Conservation (phyloP, 148 eudicot genomes). For the Rheum nobile region DNA sequence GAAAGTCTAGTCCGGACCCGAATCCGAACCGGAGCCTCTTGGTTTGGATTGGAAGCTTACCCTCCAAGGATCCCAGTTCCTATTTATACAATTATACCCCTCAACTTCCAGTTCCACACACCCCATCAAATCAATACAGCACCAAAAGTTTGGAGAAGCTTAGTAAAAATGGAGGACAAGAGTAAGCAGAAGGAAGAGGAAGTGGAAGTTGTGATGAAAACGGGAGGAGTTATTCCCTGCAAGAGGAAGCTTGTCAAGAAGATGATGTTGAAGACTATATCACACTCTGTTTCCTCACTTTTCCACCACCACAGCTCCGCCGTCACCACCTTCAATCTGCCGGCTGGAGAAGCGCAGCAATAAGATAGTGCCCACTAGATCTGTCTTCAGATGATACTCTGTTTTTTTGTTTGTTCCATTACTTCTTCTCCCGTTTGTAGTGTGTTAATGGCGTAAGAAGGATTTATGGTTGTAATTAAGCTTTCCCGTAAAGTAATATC, state of each 20-base stretch:
- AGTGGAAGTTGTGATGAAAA: background rate
- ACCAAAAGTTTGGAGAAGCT: too few species aligned
- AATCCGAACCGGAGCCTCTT: too few species aligned
- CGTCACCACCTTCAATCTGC: background rate
- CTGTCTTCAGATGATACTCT: background rate
- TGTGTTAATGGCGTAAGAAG: background rate
- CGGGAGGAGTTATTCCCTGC: background rate
- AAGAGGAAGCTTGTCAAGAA: background rate
- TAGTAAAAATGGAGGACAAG: background rate
- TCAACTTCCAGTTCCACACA: too few species aligned
- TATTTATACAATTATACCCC: too few species aligned
- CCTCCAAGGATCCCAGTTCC: too few species aligned
- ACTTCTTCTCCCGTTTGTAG: background rate
- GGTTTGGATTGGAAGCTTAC: too few species aligned
- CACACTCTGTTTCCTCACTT: background rate
- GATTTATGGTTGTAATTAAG: background rate
- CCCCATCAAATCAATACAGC: too few species aligned
- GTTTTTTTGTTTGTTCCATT: background rate
- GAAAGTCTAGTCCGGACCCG: too few species aligned
- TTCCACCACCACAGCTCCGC: background rate
- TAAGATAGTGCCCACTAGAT: background rate
- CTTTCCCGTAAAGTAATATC: background rate
- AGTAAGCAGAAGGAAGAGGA: background rate
- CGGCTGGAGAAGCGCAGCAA: background rate
- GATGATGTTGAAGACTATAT: background rate